Evolutionary conservation across 2,329 filamentous ascomycete genomes (phyloP).

Genomic region (Waltergamsia citrina): DNA sequence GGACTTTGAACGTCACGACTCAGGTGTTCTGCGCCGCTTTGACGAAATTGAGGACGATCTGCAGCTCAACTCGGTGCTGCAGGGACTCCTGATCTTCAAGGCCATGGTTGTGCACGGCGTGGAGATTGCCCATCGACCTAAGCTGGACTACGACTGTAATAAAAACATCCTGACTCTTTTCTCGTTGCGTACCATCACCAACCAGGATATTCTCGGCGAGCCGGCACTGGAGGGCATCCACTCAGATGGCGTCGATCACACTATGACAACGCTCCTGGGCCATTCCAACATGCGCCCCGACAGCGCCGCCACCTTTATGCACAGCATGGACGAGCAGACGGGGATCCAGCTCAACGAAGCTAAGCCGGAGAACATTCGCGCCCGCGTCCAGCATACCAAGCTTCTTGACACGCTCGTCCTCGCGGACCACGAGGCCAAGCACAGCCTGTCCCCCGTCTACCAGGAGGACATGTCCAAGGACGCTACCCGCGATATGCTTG

Average conservation of each 20-base stretch:
- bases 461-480: slow-evolving; percentile 11
- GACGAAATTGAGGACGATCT: slow-evolving; percentile 16
- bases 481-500: slow-evolving; percentile 17
- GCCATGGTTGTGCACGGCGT: slow-evolving; percentile 15
- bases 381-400: slow-evolving; percentile 13
- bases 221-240: slow-evolving; percentile 21
- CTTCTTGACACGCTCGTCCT: slow-evolving; percentile 17
- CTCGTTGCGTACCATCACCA: slow-evolving; percentile 18
- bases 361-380: slow-evolving; percentile 10
- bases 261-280: slow-evolving; percentile 19
- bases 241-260: slow-evolving; percentile 20
- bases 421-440: slow-evolving; percentile 17
- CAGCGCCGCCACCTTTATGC: slow-evolving; percentile 19
- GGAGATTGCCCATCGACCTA: slow-evolving; percentile 9
- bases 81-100: slow-evolving; percentile 20
- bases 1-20: slow-evolving; percentile 20
- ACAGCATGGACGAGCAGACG: slow-evolving; percentile 14
- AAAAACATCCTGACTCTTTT: slow-evolving; percentile 17
- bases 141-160: slow-evolving; percentile 15
- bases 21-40: slow-evolving; percentile 15
- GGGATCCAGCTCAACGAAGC: slow-evolving; percentile 12
- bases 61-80: slow-evolving; percentile 18
- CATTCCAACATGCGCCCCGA: slow-evolving; percentile 15
- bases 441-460: slow-evolving; percentile 14
- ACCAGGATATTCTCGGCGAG: slow-evolving; percentile 15